Base-by-base conservation (phyloP, 345 rosid genomes). In the Erodium maritimum region DNA sequence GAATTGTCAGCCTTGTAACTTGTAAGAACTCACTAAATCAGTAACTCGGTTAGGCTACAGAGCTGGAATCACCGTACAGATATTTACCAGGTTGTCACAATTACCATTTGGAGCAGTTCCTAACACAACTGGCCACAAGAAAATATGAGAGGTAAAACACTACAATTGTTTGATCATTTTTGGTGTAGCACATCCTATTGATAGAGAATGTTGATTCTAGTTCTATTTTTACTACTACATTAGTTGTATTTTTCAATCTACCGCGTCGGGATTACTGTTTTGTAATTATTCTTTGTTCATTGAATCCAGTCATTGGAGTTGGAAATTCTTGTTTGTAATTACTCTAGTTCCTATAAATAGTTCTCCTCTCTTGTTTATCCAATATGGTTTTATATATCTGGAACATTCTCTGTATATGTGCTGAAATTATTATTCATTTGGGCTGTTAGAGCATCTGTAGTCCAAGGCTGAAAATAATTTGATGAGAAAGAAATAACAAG, bases 1-100 rank as follows among this genome's bases (percentile, higher is more conserved):
- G 97, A 91, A 71, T 70, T 86, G 62, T 91, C 95, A 19, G 79
- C 83, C 34, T 45, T 84, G 73, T n/a, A n/a, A n/a, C n/a, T n/a
- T n/a, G n/a, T 82, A 86, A 80, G 66, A 42, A 42, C 48, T 42
- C 14, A 42, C 16, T 10, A 42, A 42, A 7, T 42, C 48, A 42
- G 14, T 42, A 42, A 42, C 48, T 42, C 48, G 48, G 48, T 42
- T 42, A 42, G 46, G 46, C 10, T 37, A 37, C 46, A 37, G 1
- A 37, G 46, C 14, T 37, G 46, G 46, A 37, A 37, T 37, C 10
- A 37, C 46, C 46, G 10, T 4, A 37, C 46, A 37, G 10, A 5
- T 12, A 37, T 37, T 12, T 2, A n/a, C 4, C 33, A 29, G 37
- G 9, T 29, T 29, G 37, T 29, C 37, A 29, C 37, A 11, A 11